Base-by-base conservation (phyloP, 768 basidiomycete species). In the Mycena sanguinolenta region DNA sequence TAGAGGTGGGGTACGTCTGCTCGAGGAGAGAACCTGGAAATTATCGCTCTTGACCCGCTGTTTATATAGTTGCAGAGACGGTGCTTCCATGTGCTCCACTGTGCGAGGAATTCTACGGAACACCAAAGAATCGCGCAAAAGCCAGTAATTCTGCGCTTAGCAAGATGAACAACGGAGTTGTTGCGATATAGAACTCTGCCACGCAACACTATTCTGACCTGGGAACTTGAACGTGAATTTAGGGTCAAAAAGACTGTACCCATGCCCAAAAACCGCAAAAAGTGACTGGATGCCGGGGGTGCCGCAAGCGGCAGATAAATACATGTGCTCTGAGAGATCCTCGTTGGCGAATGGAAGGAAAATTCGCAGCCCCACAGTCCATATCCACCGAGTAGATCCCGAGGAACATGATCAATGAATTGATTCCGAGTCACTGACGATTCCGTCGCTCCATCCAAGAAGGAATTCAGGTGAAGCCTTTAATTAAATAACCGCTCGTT, bases 21-120 rank as follows among this genome's bases (percentile, higher is more conserved):
- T 58, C 59, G 54, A 65, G 63, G 69, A 65, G 65, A 61, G 63
- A 38, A 60, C 69, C 69, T 70, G 53, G 27, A 57, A 21, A 16
- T n/a, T 12, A 21, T 34, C 4, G 3, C 17, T 2, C 8, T 46
- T 23, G 4, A 13, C 19, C 52, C 1, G 13, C 2, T 23, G 4
- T 25, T 52, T 65, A 50, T 61, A 69, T 58, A 59, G 23, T 46
- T 50, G 42, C 36, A 19, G 59, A 62, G 39, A 57, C 4, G 13
- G 49, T 59, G 39, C 36, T 23, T 8, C 36, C 67, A 63, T 25
- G 61, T 61, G 63, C 19, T 65, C 57, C 32, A 54, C 44, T 30
- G 30, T 28, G 50, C 12, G 63, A n/a, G n/a, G 25, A 8, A 30
- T 58, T 65, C 44, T 49, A 19, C 46, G 38, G 57, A 58, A 32